Base-by-base conservation (phyloP, 2,329 filamentous ascomycete species). In the Fusarium piperis region DNA sequence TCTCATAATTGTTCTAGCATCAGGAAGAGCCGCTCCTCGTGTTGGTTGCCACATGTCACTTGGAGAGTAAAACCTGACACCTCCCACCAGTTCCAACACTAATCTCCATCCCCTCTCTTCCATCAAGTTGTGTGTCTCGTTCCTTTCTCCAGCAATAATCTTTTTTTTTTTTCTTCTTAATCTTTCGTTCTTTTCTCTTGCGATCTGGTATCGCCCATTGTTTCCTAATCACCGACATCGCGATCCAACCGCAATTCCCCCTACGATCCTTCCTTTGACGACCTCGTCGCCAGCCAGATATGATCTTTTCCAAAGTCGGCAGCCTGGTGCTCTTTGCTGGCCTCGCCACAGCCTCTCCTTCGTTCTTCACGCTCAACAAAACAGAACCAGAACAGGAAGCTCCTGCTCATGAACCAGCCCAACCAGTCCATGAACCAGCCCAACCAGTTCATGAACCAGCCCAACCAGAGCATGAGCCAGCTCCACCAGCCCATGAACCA, bases 141-240 rank as follows among this genome's bases (percentile, higher is more conserved):
- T 48, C 44, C 44, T 30, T 48, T 30, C 26, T 48, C 13, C 16
- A 7, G 6, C 44, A 30, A 13, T 48, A 48, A 12, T 30, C 3
- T 30, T 48, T 26, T 48, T 26, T 41, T 9, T 3, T 28, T n/a
- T n/a, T n/a, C n/a, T 48, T 28, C 26, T 48, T 48, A 48, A 48
- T 48, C 26, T 10, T 48, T 48, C 44, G 26, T 28, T 48, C 44
- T 71, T 68, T 58, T 28, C 53, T 56, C 46, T n/a, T 32, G 68
- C 68, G 68, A 71, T 58, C 68, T 71, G 68, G 68, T 60, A 71
- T 71, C 68, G 68, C 68, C 10, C 23, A 56, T n/a, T 60, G 16
- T 28, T 44, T 62, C 51, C 33, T 46, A 30, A 56, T 67, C 39
- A 51, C 30, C 23, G 23, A 30, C 8, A 26, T 16, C 46, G 30